phyloP scores from a whole-genome alignment of 2,329 filamentous ascomycete species.

The Dothistroma septosporum region DNA sequence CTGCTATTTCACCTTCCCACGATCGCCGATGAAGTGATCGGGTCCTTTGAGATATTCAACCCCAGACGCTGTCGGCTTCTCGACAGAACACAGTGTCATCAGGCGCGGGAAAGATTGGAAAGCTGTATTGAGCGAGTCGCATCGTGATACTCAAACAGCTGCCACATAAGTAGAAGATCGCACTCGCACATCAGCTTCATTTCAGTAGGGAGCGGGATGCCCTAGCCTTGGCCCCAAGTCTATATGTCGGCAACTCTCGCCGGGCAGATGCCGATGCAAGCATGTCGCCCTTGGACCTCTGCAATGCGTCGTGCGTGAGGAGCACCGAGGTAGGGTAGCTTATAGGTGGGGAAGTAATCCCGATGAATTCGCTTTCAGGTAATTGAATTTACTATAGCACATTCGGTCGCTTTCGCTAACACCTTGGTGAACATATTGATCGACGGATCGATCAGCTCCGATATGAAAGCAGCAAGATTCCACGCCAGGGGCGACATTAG shows the following conservation, averaged over 20 bases:
- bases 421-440: not conserved
- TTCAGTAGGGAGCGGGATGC: too few species aligned
- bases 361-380: not conserved
- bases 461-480: slow-evolving; percentile 29
- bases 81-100: too few species aligned
- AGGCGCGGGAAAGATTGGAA: too few species aligned
- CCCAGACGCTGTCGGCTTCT: too few species aligned
- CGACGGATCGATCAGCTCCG: not conserved
- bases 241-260: not conserved
- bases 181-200: too few species aligned
- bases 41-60: too few species aligned
- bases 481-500: slow-evolving; percentile 26
- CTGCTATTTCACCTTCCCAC: too few species aligned
- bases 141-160: too few species aligned
- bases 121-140: too few species aligned
- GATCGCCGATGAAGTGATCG: too few species aligned
- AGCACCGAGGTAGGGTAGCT: not conserved
- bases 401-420: not conserved
- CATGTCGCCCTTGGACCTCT: not conserved
- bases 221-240: too few species aligned
- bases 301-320: not conserved
- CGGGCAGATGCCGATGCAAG: not conserved
- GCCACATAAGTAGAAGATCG: too few species aligned
- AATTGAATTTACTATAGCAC: not conserved
- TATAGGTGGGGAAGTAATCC: not conserved